Base-by-base conservation (phyloP, 352 stramenopile species). In the Phytophthora hybrid region DNA sequence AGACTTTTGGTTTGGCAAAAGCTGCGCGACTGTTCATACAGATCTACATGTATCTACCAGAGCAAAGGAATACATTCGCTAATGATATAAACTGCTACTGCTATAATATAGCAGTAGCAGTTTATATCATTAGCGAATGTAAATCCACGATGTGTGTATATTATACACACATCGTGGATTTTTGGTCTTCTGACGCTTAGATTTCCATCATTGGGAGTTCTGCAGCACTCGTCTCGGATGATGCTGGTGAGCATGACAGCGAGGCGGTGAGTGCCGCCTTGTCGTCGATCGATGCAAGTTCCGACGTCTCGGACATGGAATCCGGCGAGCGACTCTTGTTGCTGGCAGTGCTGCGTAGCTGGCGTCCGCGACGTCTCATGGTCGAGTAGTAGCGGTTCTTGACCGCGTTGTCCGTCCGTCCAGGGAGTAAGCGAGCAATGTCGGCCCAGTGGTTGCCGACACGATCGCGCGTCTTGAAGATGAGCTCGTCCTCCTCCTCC, bases 371-470 rank as follows among this genome's bases (percentile, higher is more conserved):
- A 5, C 88, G 83, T 13, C 88, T 76, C 84, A 93, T 93, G 16
- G 88, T 94, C 46, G 87, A 95, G 67, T 96, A 94, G 64, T 90
- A 99, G 0, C 94, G 87, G 73, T 99, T 99, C 85, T 99, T 99
- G 23, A 99, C 96, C 10, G 93, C 93, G 66, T 99, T 99, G 74
- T 99, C 96, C 13, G 96, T 98, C 37, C 97, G 82, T 2, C 97
- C 97, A 23, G 97, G 95, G 34, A 99, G 82, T 16, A 97, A 74
- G 18, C 98, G 98, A 16, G 97, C 95, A 67, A 99, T 99, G 68
- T 99, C 94, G 3, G 94, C 93, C 98, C 98, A 99, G 66, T 97
- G 90, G 77, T 99, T 99, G 6, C 98, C 98, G 51, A 97, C 92
- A 14, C 80, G 76, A 41, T 93, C 85, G 2, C 84, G 81, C 18